Base-by-base conservation (phyloP, 1,284 basidiomycete species). In the Ganoderma leucocontextum region DNA sequence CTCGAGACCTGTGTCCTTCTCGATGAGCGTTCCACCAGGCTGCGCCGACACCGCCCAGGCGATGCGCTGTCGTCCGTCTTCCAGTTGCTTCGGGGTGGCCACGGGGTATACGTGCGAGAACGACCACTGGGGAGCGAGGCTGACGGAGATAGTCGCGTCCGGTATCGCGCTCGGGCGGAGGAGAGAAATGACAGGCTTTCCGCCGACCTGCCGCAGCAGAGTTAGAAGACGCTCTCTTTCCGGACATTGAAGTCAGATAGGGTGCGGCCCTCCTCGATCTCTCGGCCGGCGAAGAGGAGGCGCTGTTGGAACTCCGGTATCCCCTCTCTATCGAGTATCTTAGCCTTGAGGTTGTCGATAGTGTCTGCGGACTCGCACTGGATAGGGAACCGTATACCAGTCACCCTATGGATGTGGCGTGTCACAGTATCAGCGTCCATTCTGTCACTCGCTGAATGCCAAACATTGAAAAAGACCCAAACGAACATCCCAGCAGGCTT, bases 21-120 rank as follows among this genome's bases (percentile, higher is more conserved):
- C 62, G 52, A 57, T 12, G 25, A 63, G 62, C 22, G 52, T 42
- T 2, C 62, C 52, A 17, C 44, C 52, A 2, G 62, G 62, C 7
- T 33, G 19, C 1, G 52, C 62, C 1, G 62, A 63, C 10, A 63
- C 62, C 12, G 49, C 33, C 62, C 79, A 81, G n/a, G 52, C 61
- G 35, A 78, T 64, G 17, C 63, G 39, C 55, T 77, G 70, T 6
- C 10, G 15, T 10, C 55, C 60, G 22, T 67, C 35, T 0, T 22
- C 25, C 19, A 47, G 12, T 2, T 2, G 17, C 33, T 65, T 65
- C 4, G 17, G 0, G 19, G 47, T 19, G 19, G 33, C 6, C 5
- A 65, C 17, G 19, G 64, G 67, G 41, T 69, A 69, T 5, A 65
- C 38, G 36, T 63, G 61, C 2, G 63, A 42, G 60, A 69, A 69